Conservation (phyloP, 306 rosid species). For the Castanea crenata region DNA sequence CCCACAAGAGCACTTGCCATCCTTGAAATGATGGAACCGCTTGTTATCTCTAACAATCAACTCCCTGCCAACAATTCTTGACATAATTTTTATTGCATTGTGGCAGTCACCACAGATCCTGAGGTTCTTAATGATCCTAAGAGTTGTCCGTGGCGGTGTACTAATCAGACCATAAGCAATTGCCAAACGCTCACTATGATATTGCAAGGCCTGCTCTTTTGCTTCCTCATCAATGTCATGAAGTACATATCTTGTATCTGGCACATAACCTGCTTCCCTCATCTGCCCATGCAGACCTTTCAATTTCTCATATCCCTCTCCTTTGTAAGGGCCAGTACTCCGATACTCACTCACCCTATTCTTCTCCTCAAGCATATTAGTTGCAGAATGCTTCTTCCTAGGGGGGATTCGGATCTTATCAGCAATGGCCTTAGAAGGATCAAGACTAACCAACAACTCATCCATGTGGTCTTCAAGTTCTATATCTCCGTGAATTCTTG, state of each 20-base stretch:
- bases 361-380: conserved; percentile 81
- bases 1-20: conserved; percentile 87
- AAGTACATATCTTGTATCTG: conserved; percentile 87
- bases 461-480: conserved; percentile 70
- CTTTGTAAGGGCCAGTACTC: conserved; percentile 44
- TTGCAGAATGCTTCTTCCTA: conserved; percentile 50
- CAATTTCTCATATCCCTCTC: conserved; percentile 42
- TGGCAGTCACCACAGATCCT: conserved; percentile 95
- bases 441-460: conserved; percentile 45
- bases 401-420: conserved; percentile 44
- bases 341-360: conserved; percentile 54
- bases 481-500: conserved; percentile 65
- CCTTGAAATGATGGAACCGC: conserved; percentile 91
- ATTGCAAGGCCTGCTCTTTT: conserved; percentile 86
- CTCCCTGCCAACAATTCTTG: conserved; percentile 88
- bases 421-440: conserved; percentile 42
- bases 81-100: conserved; percentile 88
- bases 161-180: conserved; percentile 95
- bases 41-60: conserved; percentile 93
- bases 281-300: conserved; percentile 78
- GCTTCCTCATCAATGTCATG: conserved; percentile 93
- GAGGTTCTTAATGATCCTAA: conserved; percentile 92
- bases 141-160: conserved; percentile 93
- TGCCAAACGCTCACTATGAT: conserved; percentile 90
- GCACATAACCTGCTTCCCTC: conserved; percentile 93